Conservation (phyloP, 768 basidiomycete species). For the Coprinellus micaceus region DNA sequence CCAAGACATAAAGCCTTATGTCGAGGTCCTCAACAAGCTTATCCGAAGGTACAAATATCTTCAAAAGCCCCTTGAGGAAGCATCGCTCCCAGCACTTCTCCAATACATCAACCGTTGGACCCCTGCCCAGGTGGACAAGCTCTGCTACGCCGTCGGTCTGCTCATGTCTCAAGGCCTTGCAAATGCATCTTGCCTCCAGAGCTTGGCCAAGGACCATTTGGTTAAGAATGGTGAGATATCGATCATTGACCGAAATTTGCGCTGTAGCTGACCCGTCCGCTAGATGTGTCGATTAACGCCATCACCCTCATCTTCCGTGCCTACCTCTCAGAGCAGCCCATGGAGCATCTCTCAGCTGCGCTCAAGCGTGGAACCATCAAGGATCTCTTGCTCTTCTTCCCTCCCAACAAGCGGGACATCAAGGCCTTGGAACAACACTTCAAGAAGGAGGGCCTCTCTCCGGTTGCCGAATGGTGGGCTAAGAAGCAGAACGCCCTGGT, state of each 20-base stretch:
- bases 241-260: conserved; percentile 1
- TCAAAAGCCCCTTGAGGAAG: conserved; percentile 91
- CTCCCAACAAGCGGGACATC: conserved; percentile 71
- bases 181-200: conserved; percentile 71
- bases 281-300: conserved; percentile 76
- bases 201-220: conserved; percentile 88
- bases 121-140: conserved; percentile 71
- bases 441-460: conserved; percentile 69
- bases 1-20: conserved; percentile 87
- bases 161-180: conserved; percentile 83
- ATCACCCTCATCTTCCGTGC: conserved; percentile 77
- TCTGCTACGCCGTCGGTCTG: conserved; percentile 77
- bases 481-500: conserved; percentile 84
- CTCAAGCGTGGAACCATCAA: conserved; percentile 84
- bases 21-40: conserved; percentile 93
- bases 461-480: conserved; percentile 90
- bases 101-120: conserved; percentile 90
- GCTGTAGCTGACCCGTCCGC: neutral
- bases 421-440: conserved; percentile 83
- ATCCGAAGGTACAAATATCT: conserved; percentile 99
- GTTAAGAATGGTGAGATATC: conserved; percentile 78
- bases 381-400: conserved; percentile 86
- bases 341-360: conserved; percentile 83
- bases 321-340: conserved; percentile 76
- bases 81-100: conserved; percentile 74